Evolutionary conservation across 441 rosid species (phyloP).

Genomic region (Erodium moschatum): DNA sequence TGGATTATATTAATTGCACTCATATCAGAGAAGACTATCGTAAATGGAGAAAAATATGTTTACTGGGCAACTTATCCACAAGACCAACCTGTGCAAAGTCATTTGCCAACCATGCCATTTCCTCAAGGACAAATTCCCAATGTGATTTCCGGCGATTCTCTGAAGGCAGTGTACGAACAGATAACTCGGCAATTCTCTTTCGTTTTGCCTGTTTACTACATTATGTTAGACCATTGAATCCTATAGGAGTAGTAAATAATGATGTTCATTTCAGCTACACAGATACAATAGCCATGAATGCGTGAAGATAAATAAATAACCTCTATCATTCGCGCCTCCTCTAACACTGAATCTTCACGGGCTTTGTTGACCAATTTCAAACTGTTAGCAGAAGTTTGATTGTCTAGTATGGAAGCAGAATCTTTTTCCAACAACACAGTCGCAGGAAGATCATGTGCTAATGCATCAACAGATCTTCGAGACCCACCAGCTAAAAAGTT

Average conservation of each 20-base stretch:
- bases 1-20: slow-evolving; percentile 10
- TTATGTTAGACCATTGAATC: slow-evolving; percentile 21
- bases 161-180: slow-evolving; percentile 39
- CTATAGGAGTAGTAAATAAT: slow-evolving; percentile 16
- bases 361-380: slow-evolving; percentile 42
- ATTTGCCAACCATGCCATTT: slow-evolving; percentile 98
- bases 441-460: slow-evolving; percentile 33
- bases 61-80: slow-evolving; percentile 16
- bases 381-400: slow-evolving; percentile 34
- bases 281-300: slow-evolving; percentile 19
- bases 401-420: slow-evolving; percentile 33
- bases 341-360: slow-evolving; percentile 72
- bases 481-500: slow-evolving; percentile 27
- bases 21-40: not conserved
- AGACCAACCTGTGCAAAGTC: slow-evolving; percentile 91
- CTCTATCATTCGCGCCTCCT: slow-evolving; percentile 86
- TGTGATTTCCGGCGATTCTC: slow-evolving; percentile 56
- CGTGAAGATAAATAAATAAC: slow-evolving; percentile 33
- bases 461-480: slow-evolving; percentile 30
- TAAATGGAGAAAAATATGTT: slow-evolving; percentile 8
- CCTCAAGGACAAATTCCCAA: slow-evolving; percentile 99
- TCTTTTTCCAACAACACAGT: slow-evolving; percentile 28
- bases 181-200: slow-evolving; percentile 80
- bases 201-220: slow-evolving; percentile 65
- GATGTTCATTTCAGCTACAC: slow-evolving; percentile 17